A percentile compares a stretch with the other conserved stretches of the same genome.
These are phyloP conservation scores for Penicillium subrubescens DNA, from an alignment of 495 filamentous ascomycete species.

Conservation along the genomic window DNA sequence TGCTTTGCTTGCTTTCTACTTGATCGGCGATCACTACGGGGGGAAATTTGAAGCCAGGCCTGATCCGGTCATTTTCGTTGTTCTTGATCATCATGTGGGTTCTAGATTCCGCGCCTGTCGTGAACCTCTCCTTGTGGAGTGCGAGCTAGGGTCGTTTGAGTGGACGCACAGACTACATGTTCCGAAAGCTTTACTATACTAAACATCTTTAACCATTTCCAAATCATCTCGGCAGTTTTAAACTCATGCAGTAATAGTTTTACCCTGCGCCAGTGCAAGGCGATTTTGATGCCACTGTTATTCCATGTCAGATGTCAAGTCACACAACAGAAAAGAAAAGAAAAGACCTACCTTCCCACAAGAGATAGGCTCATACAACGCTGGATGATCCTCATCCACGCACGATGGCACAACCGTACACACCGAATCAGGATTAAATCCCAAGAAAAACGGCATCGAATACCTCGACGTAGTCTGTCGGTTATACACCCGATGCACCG, in stretches of 20 bases:
- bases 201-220: not conserved
- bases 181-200: not conserved
- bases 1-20: not conserved
- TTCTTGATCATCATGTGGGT: not conserved
- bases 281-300: conserved; percentile 31
- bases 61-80: not conserved
- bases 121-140: not conserved
- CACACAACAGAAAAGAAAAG: not conserved
- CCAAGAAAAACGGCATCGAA: conserved; percentile 65
- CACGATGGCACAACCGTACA: conserved; percentile 54
- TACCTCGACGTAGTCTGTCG: conserved; percentile 46
- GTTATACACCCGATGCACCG: conserved; percentile 60
- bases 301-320: conserved; percentile 7
- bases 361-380: conserved; percentile 58
- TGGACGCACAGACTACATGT: not conserved
- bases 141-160: not conserved
- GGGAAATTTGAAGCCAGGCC: not conserved
- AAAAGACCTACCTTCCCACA: conserved; percentile 48
- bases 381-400: conserved; percentile 52
- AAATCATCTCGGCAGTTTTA: not conserved
- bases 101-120: not conserved
- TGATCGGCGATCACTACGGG: not conserved
- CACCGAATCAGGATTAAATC: conserved; percentile 48
- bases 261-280: conserved; percentile 52
- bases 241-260: not conserved